phyloP scores from a whole-genome alignment of 768 basidiomycete genomes.

The Amanita muscaria region DNA sequence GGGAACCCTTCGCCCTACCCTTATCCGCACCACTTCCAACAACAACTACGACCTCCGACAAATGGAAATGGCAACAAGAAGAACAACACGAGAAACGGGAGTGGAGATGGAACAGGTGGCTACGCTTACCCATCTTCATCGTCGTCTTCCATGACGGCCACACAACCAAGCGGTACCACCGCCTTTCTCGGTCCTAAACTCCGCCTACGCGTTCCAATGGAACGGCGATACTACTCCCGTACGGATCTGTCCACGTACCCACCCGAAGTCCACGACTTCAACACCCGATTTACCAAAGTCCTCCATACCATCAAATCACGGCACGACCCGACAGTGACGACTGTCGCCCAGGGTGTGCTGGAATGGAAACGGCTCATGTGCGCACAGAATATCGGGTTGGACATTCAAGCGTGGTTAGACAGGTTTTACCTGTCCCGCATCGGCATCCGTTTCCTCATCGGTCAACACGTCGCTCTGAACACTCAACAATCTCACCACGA shows the following conservation, averaged over 20 bases:
- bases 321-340: slow-evolving; percentile 97
- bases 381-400: slow-evolving; percentile 63
- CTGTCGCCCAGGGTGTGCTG: slow-evolving; percentile 90
- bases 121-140: slow-evolving; percentile 9
- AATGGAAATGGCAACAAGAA: background rate
- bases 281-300: slow-evolving; percentile 79
- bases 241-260: slow-evolving; percentile 66
- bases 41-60: slow-evolving; percentile 7
- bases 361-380: slow-evolving; percentile 87
- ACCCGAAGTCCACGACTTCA: slow-evolving; percentile 90
- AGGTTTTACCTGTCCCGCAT: slow-evolving; percentile 95
- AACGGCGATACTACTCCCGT: slow-evolving; percentile 86
- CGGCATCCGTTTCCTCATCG: slow-evolving; percentile 93
- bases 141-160: background rate
- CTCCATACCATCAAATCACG: slow-evolving; percentile 86
- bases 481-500: slow-evolving; percentile 82
- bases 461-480: slow-evolving; percentile 94
- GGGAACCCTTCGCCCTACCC: slow-evolving; percentile 11
- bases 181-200: slow-evolving; percentile 23
- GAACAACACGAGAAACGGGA: too few species aligned
- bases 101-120: too few species aligned
- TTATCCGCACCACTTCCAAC: slow-evolving; percentile 11
- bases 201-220: slow-evolving; percentile 74
- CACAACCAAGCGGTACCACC: background rate
- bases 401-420: slow-evolving; percentile 94